Conservation (phyloP, 495 filamentous ascomycete genomes). For the Tuber aestivum region DNA sequence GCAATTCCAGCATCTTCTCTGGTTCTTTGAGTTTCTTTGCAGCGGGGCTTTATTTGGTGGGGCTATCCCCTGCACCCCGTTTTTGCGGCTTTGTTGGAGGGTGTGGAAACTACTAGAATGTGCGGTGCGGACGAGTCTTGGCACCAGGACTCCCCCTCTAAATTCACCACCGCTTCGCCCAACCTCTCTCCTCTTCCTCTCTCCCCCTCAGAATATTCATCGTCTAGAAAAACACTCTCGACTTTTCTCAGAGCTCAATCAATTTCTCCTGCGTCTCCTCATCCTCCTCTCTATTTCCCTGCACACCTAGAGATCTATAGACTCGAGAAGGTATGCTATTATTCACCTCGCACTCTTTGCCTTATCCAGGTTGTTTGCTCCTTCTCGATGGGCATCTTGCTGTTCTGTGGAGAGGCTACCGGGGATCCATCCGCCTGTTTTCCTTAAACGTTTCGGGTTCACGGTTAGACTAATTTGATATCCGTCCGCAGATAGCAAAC, state of each 20-base stretch:
- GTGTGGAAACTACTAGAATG: constrained; percentile 39
- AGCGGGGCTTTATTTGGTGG: constrained; percentile 29
- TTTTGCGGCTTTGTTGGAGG: constrained; percentile 29
- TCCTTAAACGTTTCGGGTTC: not conserved
- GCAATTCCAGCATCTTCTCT: constrained; percentile 5
- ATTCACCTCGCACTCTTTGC: constrained; percentile 25
- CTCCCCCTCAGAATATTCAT: constrained; percentile 18
- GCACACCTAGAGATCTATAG: constrained; percentile 36
- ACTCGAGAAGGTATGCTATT: constrained; percentile 32
- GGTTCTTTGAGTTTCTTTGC: constrained; percentile 30
- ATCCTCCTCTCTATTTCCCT: constrained; percentile 23
- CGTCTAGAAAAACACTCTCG: constrained; percentile 14
- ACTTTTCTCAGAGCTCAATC: constrained; percentile 19
- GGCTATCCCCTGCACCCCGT: constrained; percentile 21
- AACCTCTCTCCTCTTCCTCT: constrained; percentile 27
- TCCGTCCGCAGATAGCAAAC: constrained; percentile 21
- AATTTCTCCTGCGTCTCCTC: constrained; percentile 29
- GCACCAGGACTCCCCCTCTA: constrained; percentile 33
- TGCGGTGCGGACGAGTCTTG: constrained; percentile 26
- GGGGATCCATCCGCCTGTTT: not conserved
- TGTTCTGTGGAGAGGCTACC: not conserved
- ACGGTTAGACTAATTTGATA: constrained; percentile 4
- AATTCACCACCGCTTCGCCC: constrained; percentile 31
- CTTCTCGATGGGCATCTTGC: not conserved
- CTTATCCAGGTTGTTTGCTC: constrained; percentile 6